Conservation (phyloP, 768 basidiomycete species). For the Amanita exitialis region DNA sequence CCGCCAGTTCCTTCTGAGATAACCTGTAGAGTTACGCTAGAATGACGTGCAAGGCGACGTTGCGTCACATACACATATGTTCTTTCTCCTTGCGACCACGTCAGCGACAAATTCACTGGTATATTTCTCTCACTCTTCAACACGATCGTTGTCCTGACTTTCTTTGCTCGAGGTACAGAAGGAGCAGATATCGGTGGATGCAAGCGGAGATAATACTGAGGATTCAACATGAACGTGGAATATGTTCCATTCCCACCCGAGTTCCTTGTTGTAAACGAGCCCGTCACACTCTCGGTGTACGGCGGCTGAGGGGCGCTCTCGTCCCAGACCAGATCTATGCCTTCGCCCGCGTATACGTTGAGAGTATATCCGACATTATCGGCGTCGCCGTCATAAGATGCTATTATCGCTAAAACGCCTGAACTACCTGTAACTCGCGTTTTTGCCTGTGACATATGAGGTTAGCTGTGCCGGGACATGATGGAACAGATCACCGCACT, state of each 20-base stretch:
- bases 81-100: slow-evolving; percentile 70
- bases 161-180: slow-evolving; percentile 4
- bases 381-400: slow-evolving; percentile 61
- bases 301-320: slow-evolving; percentile 26
- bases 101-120: slow-evolving; percentile 62
- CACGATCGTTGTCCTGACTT: slow-evolving; percentile 31
- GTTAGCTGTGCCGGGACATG: background rate
- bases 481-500: slow-evolving; percentile 15
- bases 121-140: slow-evolving; percentile 52
- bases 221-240: slow-evolving; percentile 83
- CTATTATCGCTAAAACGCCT: slow-evolving; percentile 41
- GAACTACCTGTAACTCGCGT: slow-evolving; percentile 24
- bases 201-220: slow-evolving; percentile 71
- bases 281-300: slow-evolving; percentile 35
- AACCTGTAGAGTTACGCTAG: slow-evolving; percentile 23
- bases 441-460: slow-evolving; percentile 19
- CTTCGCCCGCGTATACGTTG: slow-evolving; percentile 40
- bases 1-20: slow-evolving; percentile 57
- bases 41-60: background rate
- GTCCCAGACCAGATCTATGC: slow-evolving; percentile 35
- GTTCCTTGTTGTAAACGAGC: slow-evolving; percentile 54
- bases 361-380: slow-evolving; percentile 58
- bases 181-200: slow-evolving; percentile 19
- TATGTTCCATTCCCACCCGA: slow-evolving; percentile 79
- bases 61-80: slow-evolving; percentile 54